Evolutionary conservation across 495 filamentous ascomycete species (phyloP).

Genomic region (Tuber calosporum): DNA sequence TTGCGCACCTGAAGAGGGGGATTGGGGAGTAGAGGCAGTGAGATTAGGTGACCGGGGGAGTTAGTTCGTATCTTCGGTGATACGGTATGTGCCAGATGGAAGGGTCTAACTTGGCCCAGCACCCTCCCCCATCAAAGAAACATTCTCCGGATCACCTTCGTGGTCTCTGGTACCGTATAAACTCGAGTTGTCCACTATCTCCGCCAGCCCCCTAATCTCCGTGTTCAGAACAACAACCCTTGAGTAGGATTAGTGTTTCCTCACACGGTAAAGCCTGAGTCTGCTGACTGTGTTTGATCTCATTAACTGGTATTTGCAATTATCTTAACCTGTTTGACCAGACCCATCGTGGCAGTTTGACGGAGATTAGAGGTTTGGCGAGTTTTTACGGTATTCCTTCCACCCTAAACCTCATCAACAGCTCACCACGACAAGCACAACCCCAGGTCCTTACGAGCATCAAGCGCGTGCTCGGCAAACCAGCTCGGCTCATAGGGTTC

Average conservation of each 20-base stretch:
- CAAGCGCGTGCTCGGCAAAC: slow-evolving; percentile 14
- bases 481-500: slow-evolving; percentile 13
- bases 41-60: slow-evolving; percentile 3
- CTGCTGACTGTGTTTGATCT: too few species aligned
- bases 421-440: too few species aligned
- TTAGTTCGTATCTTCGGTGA: neutral
- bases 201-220: too few species aligned
- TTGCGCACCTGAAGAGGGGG: slow-evolving; percentile 14
- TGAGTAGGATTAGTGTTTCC: too few species aligned
- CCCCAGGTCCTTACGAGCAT: too few species aligned
- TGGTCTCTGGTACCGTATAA: slow-evolving; percentile 9
- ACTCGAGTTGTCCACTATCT: too few species aligned
- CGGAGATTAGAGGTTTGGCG: too few species aligned
- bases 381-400: slow-evolving; percentile 19
- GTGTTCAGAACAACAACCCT: too few species aligned
- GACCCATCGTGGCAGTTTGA: too few species aligned
- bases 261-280: too few species aligned
- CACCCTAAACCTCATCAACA: slow-evolving; percentile 15
- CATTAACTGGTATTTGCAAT: too few species aligned
- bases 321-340: too few species aligned
- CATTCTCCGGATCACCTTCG: slow-evolving; percentile 17
- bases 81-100: neutral
- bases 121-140: slow-evolving; percentile 19
- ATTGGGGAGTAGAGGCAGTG: slow-evolving; percentile 14
- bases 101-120: slow-evolving; percentile 9